A percentile compares a stretch with the other conserved stretches of the same genome.
These are phyloP conservation scores for Sodiomyces alkalinus DNA, from an alignment of 2,329 filamentous ascomycete species.

Conservation along the genomic window DNA sequence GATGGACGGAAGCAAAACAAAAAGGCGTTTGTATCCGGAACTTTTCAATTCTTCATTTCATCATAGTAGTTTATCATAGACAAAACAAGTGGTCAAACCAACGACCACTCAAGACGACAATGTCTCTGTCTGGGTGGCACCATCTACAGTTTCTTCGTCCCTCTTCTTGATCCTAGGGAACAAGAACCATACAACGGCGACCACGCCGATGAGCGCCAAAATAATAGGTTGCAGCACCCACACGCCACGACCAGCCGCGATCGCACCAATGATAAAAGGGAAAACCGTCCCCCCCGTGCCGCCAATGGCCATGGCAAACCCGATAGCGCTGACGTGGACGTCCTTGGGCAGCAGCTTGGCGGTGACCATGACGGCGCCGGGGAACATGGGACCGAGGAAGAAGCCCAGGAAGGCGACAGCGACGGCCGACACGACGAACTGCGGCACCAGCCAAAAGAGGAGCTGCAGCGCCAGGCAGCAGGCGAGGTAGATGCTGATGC, in stretches of 20 bases:
- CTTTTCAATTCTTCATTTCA: too few species aligned
- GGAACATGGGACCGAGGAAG: conserved; percentile 61
- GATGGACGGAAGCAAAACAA: too few species aligned
- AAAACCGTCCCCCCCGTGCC: conserved; percentile 51
- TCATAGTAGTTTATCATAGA: too few species aligned
- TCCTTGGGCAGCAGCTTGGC: conserved; percentile 56
- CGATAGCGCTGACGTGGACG: conserved; percentile 57
- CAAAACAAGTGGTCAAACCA: too few species aligned
- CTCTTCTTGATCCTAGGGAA: conserved; percentile 20
- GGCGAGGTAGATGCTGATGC: conserved; percentile 44
- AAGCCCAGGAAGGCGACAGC: conserved; percentile 56
- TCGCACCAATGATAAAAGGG: conserved; percentile 46
- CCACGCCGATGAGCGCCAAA: conserved; percentile 23
- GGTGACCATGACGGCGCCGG: conserved; percentile 53
- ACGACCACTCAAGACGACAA: too few species aligned
- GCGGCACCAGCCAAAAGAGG: conserved; percentile 39
- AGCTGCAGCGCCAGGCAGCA: conserved; percentile 47
- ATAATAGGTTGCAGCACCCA: conserved; percentile 34
- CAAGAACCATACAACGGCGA: conserved; percentile 18
- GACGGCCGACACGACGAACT: conserved; percentile 42
- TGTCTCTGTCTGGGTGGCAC: too few species aligned
- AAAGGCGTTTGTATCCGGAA: too few species aligned
- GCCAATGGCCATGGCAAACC: conserved; percentile 59
- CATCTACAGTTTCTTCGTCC: too few species aligned
- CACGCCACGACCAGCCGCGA: conserved; percentile 35